Evolutionary conservation across 805 yeast genomes (phyloP).

Genomic region (Priceomyces melissophilus): DNA sequence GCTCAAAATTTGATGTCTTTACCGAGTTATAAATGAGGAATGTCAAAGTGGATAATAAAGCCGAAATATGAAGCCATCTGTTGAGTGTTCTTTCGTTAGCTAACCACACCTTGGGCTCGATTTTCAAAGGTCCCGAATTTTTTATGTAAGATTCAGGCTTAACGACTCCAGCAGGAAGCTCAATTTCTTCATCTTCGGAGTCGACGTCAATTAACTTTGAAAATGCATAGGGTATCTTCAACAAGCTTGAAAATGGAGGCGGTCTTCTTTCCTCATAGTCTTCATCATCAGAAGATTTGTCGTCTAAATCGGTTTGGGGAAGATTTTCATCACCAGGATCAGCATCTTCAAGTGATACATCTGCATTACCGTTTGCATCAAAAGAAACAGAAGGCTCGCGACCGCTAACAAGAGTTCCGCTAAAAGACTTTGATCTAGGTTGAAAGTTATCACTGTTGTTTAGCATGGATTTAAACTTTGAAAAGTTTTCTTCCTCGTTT

Average conservation of each 20-base stretch:
- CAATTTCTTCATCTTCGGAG: slow-evolving; percentile 80
- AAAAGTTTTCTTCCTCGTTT: slow-evolving; percentile 43
- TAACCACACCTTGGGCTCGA: slow-evolving; percentile 97
- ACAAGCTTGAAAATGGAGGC: slow-evolving; percentile 15
- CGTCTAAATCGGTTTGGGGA: slow-evolving; percentile 23
- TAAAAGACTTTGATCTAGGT: slow-evolving; percentile 38
- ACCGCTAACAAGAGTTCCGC: slow-evolving; percentile 22
- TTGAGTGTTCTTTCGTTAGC: slow-evolving; percentile 97
- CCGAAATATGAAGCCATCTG: slow-evolving; percentile 90
- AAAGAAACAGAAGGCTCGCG: neutral
- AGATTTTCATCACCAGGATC: neutral
- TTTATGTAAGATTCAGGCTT: slow-evolving; percentile 78
- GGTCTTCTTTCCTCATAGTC: slow-evolving; percentile 26
- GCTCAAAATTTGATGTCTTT: slow-evolving; percentile 58
- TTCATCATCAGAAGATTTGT: slow-evolving; percentile 33
- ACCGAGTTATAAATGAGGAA: slow-evolving; percentile 81
- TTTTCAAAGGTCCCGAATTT: slow-evolving; percentile 87
- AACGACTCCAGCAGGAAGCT: slow-evolving; percentile 82
- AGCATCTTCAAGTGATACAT: neutral
- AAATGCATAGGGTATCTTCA: slow-evolving; percentile 25
- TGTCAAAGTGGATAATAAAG: slow-evolving; percentile 79
- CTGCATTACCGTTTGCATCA: neutral
- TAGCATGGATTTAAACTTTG: slow-evolving; percentile 40
- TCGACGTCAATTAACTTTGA: slow-evolving; percentile 57
- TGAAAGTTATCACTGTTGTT: slow-evolving; percentile 24